Evolutionary conservation across 768 basidiomycete genomes (phyloP).

Genomic region (Hygrophoropsis aurantiaca): DNA sequence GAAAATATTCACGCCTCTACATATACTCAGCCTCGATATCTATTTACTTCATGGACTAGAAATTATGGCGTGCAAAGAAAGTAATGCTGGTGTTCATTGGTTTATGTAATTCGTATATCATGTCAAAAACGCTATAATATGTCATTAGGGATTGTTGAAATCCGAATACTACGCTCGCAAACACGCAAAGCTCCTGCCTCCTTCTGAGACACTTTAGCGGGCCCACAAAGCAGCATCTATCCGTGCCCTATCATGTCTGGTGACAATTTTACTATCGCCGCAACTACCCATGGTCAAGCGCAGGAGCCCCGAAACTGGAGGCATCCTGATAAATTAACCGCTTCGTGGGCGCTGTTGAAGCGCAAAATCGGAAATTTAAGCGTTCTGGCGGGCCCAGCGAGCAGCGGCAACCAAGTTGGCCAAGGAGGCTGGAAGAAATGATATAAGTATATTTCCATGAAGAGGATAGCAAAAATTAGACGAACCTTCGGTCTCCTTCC

Average conservation of each 20-base stretch:
- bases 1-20: no score
- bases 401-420: slow-evolving; percentile 87
- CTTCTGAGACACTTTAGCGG: slow-evolving; percentile 21
- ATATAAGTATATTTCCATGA: slow-evolving; percentile 5
- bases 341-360: slow-evolving; percentile 90
- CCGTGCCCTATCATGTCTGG: slow-evolving; percentile 19
- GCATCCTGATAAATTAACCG: slow-evolving; percentile 55
- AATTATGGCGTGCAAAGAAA: no score
- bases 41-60: no score
- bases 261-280: slow-evolving; percentile 30
- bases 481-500: slow-evolving; percentile 91
- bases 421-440: slow-evolving; percentile 56
- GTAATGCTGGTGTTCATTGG: neutral
- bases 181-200: slow-evolving; percentile 26
- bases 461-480: slow-evolving; percentile 4
- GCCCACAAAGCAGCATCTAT: slow-evolving; percentile 22
- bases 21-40: no score
- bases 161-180: slow-evolving; percentile 53
- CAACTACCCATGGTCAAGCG: slow-evolving; percentile 59
- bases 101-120: slow-evolving; percentile 6
- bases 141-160: slow-evolving; percentile 77
- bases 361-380: slow-evolving; percentile 60
- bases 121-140: slow-evolving; percentile 21
- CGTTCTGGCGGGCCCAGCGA: slow-evolving; percentile 86
- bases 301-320: slow-evolving; percentile 26